Conservation (phyloP, 2,329 filamentous ascomycete species). For the Alternaria infectoria region DNA sequence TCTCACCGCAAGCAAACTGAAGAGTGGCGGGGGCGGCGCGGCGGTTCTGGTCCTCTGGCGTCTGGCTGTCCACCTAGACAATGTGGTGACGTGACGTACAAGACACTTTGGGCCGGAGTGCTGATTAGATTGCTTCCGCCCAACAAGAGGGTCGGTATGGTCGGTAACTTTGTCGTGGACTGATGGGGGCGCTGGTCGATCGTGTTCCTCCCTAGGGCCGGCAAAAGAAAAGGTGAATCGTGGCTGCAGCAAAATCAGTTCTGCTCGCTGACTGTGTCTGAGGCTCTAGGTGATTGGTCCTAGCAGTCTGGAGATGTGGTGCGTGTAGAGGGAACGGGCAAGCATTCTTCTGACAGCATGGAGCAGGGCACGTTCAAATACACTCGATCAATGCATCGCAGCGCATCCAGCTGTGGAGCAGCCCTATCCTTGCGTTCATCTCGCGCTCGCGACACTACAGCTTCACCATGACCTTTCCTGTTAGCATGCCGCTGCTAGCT, state of each 20-base stretch:
- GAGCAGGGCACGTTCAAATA: slow-evolving; percentile 43
- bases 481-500: slow-evolving; percentile 35
- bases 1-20: neutral
- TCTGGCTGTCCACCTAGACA: neutral
- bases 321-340: slow-evolving; percentile 24
- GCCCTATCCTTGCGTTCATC: slow-evolving; percentile 42
- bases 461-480: slow-evolving; percentile 36
- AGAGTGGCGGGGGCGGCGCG: neutral
- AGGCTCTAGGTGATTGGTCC: neutral
- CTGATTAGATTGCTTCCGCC: slow-evolving; percentile 20
- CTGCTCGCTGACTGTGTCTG: slow-evolving; percentile 35
- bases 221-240: slow-evolving; percentile 25
- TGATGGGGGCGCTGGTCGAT: slow-evolving; percentile 9
- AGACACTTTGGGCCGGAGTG: slow-evolving; percentile 1
- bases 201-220: slow-evolving; percentile 16
- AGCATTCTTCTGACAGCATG: slow-evolving; percentile 22
- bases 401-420: slow-evolving; percentile 33
- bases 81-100: slow-evolving; percentile 8
- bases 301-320: slow-evolving; percentile 28
- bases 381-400: slow-evolving; percentile 37
- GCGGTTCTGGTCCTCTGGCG: neutral
- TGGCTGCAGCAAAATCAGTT: slow-evolving; percentile 24
- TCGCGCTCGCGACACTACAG: slow-evolving; percentile 30
- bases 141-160: slow-evolving; percentile 10
- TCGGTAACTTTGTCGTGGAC: neutral